Percentiles rank a stretch among this genome's conserved stretches.
Evolutionary conservation across 2,329 filamentous ascomycete genomes (phyloP).

Genomic region (Hypoxylon sp.): DNA sequence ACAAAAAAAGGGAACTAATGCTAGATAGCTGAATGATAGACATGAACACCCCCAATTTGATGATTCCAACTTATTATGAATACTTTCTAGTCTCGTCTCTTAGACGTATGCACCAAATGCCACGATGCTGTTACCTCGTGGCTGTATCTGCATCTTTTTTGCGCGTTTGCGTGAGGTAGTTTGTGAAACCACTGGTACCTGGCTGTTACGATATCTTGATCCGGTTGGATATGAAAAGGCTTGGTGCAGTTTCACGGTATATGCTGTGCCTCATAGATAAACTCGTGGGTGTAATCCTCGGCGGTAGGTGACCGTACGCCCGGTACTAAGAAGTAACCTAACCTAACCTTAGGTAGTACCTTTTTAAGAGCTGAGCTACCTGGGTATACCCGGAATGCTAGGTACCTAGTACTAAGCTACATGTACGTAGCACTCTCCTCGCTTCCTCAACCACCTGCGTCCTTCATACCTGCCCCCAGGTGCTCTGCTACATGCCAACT

Average conservation of each 20-base stretch:
- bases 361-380: slow-evolving; percentile 16
- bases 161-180: neutral
- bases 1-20: slow-evolving; percentile 33
- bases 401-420: neutral
- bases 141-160: neutral
- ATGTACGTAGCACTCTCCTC: neutral
- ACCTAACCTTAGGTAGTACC: no score
- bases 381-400: neutral
- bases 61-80: neutral
- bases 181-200: neutral
- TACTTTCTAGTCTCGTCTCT: neutral
- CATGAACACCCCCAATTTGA: slow-evolving; percentile 24
- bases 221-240: neutral
- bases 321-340: slow-evolving; percentile 36
- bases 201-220: neutral
- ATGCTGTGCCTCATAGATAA: slow-evolving; percentile 12
- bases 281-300: slow-evolving; percentile 19
- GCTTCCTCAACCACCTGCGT: slow-evolving; percentile 18
- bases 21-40: slow-evolving; percentile 37
- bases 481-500: neutral
- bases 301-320: slow-evolving; percentile 21
- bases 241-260: slow-evolving; percentile 5
- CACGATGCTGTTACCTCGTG: neutral
- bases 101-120: slow-evolving; percentile 7
- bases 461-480: neutral